phyloP scores from a whole-genome alignment of 441 rosid genomes.

The Metrosideros polymorpha region DNA sequence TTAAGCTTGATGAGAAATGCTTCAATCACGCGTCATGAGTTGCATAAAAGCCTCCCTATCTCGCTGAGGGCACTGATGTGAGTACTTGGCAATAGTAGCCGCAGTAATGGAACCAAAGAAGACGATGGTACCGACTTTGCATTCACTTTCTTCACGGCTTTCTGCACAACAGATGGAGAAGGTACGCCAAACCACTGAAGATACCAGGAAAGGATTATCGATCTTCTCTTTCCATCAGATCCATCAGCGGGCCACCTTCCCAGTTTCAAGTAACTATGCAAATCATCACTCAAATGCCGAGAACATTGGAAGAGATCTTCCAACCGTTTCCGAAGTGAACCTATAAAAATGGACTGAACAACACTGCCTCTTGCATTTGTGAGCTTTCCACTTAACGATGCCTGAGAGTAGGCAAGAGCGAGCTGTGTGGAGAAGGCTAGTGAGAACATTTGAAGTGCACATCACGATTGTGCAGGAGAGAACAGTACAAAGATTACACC shows the following conservation, averaged over 20 bases:
- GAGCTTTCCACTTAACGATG: constrained; percentile 62
- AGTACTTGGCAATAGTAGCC: constrained; percentile 55
- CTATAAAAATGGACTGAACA: constrained; percentile 60
- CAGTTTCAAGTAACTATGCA: constrained; percentile 36
- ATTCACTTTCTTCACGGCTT: constrained; percentile 40
- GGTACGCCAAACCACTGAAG: constrained; percentile 77
- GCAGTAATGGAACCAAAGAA: constrained; percentile 40
- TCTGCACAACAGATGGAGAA: constrained; percentile 41
- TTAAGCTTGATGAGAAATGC: neutral
- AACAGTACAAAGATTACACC: neutral
- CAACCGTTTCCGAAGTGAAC: constrained; percentile 57
- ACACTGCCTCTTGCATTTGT: constrained; percentile 54
- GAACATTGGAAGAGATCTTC: constrained; percentile 55
- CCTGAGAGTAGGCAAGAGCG: constrained; percentile 71
- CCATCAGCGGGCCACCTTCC: constrained; percentile 55
- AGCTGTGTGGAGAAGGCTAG: constrained; percentile 31
- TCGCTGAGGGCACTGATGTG: constrained; percentile 44
- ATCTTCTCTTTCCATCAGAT: constrained; percentile 21
- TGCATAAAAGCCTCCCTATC: constrained; percentile 32
- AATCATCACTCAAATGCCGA: constrained; percentile 24
- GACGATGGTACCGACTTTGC: constrained; percentile 27
- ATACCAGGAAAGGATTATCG: constrained; percentile 68
- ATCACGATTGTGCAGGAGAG: neutral
- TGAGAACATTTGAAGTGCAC: neutral
- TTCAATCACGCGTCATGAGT: neutral